These are phyloP conservation scores for Arxiozyma telluris DNA, from an alignment of 1,139 yeast genomes.

Conservation along the genomic window DNA sequence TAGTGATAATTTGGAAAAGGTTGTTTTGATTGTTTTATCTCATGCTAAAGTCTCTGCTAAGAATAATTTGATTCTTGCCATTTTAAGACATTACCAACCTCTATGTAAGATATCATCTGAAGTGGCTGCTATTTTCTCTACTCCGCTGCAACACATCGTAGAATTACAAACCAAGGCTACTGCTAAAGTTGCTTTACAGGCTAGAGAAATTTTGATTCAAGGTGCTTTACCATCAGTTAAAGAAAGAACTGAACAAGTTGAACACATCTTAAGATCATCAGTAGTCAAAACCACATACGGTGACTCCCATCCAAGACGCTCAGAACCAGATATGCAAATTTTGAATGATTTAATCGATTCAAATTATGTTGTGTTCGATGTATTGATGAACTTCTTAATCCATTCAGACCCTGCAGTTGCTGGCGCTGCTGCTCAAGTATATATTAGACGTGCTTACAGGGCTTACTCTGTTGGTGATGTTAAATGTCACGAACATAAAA, in stretches of 20 bases:
- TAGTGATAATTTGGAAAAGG: slow-evolving; percentile 65
- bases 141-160: slow-evolving; percentile 66
- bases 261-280: slow-evolving; percentile 85
- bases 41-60: slow-evolving; percentile 92
- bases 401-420: slow-evolving; percentile 83
- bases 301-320: slow-evolving; percentile 65
- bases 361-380: slow-evolving; percentile 92
- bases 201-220: slow-evolving; percentile 91
- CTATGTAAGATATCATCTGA: slow-evolving; percentile 56
- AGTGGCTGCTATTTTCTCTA: slow-evolving; percentile 62
- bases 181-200: slow-evolving; percentile 91
- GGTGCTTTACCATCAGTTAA: slow-evolving; percentile 92
- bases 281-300: slow-evolving; percentile 88
- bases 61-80: slow-evolving; percentile 80
- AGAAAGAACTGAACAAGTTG: slow-evolving; percentile 95
- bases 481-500: slow-evolving; percentile 42
- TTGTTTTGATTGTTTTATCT: slow-evolving; percentile 64
- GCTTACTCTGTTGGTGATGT: slow-evolving; percentile 85
- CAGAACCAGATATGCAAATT: slow-evolving; percentile 72
- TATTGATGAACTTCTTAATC: slow-evolving; percentile 79
- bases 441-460: slow-evolving; percentile 92
- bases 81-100: slow-evolving; percentile 73
- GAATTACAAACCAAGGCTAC: slow-evolving; percentile 83
- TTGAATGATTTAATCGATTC: slow-evolving; percentile 92
- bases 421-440: slow-evolving; percentile 93